Evolutionary conservation across 805 yeast species (phyloP).

Genomic region (Zygosaccharomyces lentus): DNA sequence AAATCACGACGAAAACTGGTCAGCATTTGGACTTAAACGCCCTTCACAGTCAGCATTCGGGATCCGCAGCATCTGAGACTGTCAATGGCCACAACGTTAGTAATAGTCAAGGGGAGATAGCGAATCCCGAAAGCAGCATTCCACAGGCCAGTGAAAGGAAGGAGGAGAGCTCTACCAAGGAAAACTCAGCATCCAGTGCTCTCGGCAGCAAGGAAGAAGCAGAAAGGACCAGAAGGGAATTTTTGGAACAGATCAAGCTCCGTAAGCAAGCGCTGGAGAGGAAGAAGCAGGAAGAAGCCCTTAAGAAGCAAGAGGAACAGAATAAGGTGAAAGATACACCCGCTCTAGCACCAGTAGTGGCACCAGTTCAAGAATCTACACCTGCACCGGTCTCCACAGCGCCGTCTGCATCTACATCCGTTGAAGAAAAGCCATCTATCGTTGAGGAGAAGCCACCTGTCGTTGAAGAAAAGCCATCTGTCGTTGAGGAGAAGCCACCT

Average conservation of each 20-base stretch:
- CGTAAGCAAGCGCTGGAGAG: constrained; percentile 31
- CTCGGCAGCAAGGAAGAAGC: constrained; percentile 18
- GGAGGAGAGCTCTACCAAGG: constrained; percentile 5
- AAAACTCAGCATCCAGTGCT: background rate
- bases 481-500: constrained; percentile 4
- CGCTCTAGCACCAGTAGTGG: background rate
- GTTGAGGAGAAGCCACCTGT: background rate
- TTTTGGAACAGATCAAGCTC: constrained; percentile 29
- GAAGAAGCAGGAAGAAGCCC: constrained; percentile 21
- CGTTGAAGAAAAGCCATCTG: constrained; percentile 13
- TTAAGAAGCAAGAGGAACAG: constrained; percentile 5
- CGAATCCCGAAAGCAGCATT: background rate
- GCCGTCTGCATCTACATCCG: background rate
- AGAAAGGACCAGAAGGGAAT: constrained; percentile 27
- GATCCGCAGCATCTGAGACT: constrained; percentile 2
- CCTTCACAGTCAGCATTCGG: constrained; percentile 20
- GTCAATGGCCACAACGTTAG: background rate
- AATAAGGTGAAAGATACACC: constrained; percentile 2
- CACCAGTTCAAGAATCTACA: background rate
- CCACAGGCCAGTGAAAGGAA: constrained; percentile 10
- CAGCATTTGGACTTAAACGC: constrained; percentile 30
- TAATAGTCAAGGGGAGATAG: constrained; percentile 6
- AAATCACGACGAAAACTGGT: constrained; percentile 35
- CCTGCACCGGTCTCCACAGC: background rate
- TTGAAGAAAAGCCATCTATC: background rate